Evolutionary conservation across 176 grass and related monocot genomes (phyloP), one percentile per base, ranked within the genome.

Genomic region (Bromus sterilis): DNA sequence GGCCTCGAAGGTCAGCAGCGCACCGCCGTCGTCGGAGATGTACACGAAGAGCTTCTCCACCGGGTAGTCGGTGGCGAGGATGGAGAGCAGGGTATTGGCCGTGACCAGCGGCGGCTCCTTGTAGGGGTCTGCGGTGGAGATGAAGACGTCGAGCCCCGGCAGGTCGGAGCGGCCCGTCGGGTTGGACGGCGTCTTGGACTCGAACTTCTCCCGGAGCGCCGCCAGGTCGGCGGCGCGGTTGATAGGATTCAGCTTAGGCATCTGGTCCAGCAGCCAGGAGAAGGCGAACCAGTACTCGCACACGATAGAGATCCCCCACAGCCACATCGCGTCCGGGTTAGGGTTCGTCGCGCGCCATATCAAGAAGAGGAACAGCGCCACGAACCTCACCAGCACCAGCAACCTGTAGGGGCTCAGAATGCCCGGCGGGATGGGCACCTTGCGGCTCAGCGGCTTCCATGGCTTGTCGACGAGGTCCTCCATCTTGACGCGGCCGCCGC

Each of bases 251-350:
- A 96, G 86, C 86, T 96, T 96, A 46, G 90, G 93, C 77, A 96
- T 78, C 88, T 96, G 93, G 80, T 96, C 93, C 11, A 96, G 83
- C 2, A 93, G n/a, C 90, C 90, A 93, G 21, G 91, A 93, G 77
- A 93, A 85, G 40, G 93, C 93, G 66, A 96, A 96, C 93, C 93
- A 93, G 30, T 93, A 56, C 90, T 96, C 93, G 72, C 93, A 93
- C 34, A 84, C 86, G 78, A 96, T 88, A 80, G 93, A 96, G 66
- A 96, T 88, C 23, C 88, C 88, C 90, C 93, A 96, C 76, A 93
- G 72, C 93, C 89, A 89, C 53, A 95, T 75, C 18, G 93, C 93
- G 33, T 95, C 89, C 65, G 71, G 66, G 78, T 95, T 95, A 1
- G 93, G 93, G 77, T 95, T 91, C 4, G 82, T 83, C 23, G 71